Conservation (phyloP, 73 alveolate genomes). For the Paramecium octaurelia region DNA sequence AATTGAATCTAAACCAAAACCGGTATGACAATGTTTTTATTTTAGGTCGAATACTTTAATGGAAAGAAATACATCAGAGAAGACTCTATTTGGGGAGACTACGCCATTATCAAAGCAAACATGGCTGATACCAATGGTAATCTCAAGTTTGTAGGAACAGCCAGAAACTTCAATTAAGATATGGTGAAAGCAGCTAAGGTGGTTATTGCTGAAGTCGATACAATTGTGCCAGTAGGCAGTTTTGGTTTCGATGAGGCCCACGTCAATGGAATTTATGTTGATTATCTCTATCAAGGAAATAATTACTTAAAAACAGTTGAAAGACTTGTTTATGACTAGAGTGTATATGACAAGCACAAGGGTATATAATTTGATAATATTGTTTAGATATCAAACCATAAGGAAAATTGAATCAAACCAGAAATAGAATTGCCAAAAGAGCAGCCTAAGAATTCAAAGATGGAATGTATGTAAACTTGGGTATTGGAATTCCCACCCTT, state of each 20-base stretch:
- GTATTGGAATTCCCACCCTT: constrained; percentile 87
- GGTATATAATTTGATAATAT: constrained; percentile 21
- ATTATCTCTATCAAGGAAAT: constrained; percentile 78
- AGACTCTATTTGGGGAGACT: constrained; percentile 75
- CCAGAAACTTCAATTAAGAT: constrained; percentile 83
- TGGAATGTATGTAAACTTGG: constrained; percentile 85
- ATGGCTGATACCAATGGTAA: constrained; percentile 88
- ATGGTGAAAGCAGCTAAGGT: constrained; percentile 79
- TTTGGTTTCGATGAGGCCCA: constrained; percentile 88
- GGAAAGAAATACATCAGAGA: constrained; percentile 78
- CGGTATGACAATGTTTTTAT: not conserved
- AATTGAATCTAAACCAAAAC: constrained; percentile 51
- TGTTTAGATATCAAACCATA: not conserved
- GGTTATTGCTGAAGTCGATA: constrained; percentile 85
- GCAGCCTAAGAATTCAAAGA: constrained; percentile 80
- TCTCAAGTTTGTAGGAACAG: constrained; percentile 80
- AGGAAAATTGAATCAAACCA: constrained; percentile 43
- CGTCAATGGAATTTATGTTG: constrained; percentile 87
- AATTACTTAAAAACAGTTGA: constrained; percentile 73
- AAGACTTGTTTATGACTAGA: constrained; percentile 60
- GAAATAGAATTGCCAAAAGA: constrained; percentile 75
- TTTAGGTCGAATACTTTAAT: constrained; percentile 56
- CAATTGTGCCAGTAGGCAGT: constrained; percentile 75
- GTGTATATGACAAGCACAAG: constrained; percentile 38
- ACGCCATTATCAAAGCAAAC: constrained; percentile 77